Conservation (phyloP, 495 filamentous ascomycete genomes). For the Apiosordaria backusii region DNA sequence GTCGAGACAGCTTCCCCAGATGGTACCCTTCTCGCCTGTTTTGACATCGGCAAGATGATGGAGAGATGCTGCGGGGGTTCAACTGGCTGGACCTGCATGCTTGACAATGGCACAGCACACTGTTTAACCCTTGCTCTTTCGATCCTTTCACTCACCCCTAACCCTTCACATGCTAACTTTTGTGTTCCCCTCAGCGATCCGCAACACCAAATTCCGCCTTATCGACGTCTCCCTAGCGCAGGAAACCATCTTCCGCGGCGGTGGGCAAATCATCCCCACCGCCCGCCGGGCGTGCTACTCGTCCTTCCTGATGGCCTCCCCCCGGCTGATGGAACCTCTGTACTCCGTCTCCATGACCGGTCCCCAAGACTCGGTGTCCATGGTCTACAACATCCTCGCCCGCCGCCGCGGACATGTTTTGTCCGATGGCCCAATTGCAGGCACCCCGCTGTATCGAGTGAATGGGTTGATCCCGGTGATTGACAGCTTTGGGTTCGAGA, state of each 20-base stretch:
- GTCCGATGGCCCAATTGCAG: conserved; percentile 86
- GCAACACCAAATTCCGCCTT: conserved; percentile 91
- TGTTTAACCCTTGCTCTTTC: not conserved
- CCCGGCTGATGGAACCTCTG: conserved; percentile 91
- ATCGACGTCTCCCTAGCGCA: conserved; percentile 84
- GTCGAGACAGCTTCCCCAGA: not conserved
- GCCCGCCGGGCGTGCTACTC: conserved; percentile 86
- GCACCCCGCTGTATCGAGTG: conserved; percentile 91
- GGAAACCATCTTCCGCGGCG: conserved; percentile 89
- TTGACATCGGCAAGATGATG: not conserved
- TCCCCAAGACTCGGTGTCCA: conserved; percentile 82
- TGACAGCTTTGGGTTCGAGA: conserved; percentile 96
- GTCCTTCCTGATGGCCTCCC: conserved; percentile 94
- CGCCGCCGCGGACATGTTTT: conserved; percentile 88
- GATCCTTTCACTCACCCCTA: not conserved
- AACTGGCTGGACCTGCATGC: not conserved
- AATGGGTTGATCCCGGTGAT: conserved; percentile 91
- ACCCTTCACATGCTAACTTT: conserved; percentile 3
- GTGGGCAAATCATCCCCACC: conserved; percentile 96
- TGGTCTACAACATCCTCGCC: conserved; percentile 87
- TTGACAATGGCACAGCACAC: not conserved
- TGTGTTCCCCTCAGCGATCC: conserved; percentile 61
- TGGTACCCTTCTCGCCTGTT: not conserved
- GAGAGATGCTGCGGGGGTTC: not conserved
- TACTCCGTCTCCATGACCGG: conserved; percentile 91